These are phyloP conservation scores for Leccinum ambiguum DNA, from an alignment of 1,284 basidiomycete genomes.

Conservation along the genomic window DNA sequence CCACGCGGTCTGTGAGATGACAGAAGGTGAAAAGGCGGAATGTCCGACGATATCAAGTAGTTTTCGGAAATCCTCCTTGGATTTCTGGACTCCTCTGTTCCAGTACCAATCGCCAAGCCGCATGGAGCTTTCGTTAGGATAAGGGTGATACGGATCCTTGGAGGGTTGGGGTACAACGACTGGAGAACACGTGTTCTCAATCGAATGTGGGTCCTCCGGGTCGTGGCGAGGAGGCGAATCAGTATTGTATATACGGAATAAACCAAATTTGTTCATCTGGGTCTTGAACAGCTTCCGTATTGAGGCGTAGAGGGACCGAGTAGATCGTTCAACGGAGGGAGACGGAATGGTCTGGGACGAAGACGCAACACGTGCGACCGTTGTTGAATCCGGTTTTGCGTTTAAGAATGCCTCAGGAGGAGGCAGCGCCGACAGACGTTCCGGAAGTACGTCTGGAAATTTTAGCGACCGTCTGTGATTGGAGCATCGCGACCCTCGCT, in stretches of 20 bases:
- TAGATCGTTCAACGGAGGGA: not conserved
- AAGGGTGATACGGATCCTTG: not conserved
- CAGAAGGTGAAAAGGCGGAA: not conserved
- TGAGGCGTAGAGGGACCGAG: not conserved
- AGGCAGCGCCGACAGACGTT: not conserved
- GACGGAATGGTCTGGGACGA: not conserved
- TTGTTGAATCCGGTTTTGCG: not conserved
- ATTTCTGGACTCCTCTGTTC: not conserved
- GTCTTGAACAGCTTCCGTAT: not conserved
- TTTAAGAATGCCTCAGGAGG: not conserved
- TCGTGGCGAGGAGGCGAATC: not conserved
- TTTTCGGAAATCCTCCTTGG: not conserved
- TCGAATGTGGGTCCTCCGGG: not conserved
- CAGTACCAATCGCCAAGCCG: not conserved
- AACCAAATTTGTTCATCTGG: not conserved
- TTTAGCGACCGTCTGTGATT: not conserved
- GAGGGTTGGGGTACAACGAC: not conserved
- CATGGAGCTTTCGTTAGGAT: not conserved
- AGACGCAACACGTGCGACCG: not conserved
- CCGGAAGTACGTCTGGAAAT: not conserved
- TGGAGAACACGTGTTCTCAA: not conserved
- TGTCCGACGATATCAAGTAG: not conserved
- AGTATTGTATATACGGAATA: not conserved
- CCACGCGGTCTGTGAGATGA: too few relatives aligned
- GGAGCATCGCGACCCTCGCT: not conserved